Conservation (phyloP, 176 grass and related monocot species). For the Musa itinerans region DNA sequence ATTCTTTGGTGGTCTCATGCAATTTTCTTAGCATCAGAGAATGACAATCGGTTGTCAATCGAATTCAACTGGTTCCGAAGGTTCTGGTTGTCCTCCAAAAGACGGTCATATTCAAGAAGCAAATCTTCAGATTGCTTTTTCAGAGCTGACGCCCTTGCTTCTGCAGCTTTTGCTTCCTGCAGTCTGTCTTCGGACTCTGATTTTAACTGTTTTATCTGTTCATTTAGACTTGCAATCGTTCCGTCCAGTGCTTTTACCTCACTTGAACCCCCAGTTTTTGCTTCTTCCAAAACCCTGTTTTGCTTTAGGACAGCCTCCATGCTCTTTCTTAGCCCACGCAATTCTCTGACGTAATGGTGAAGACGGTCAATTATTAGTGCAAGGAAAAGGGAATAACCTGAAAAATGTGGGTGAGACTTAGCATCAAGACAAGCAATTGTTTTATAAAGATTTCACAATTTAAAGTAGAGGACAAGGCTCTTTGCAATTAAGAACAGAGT, state of each 20-base stretch:
- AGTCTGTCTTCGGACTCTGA: conserved; percentile 29
- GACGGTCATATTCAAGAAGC: conserved; percentile 54
- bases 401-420: background rate
- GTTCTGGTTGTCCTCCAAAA: conserved; percentile 57
- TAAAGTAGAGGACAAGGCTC: background rate
- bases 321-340: background rate
- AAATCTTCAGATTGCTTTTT: conserved; percentile 70
- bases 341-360: conserved; percentile 9
- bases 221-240: conserved; percentile 43
- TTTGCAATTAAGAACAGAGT: background rate
- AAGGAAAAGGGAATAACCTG: conserved; percentile 10
- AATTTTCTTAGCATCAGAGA: conserved; percentile 56
- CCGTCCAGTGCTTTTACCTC: conserved; percentile 40
- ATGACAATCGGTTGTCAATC: conserved; percentile 35
- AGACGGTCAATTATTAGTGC: conserved; percentile 4
- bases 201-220: conserved; percentile 45
- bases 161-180: conserved; percentile 47
- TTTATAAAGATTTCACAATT: background rate
- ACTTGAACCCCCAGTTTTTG: conserved; percentile 20
- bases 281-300: background rate
- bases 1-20: background rate
- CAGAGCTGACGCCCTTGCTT: conserved; percentile 38
- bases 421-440: background rate
- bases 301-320: background rate
- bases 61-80: conserved; percentile 48